Evolutionary conservation across 768 basidiomycete genomes (phyloP).

Genomic region (Cantharellus anzutake): DNA sequence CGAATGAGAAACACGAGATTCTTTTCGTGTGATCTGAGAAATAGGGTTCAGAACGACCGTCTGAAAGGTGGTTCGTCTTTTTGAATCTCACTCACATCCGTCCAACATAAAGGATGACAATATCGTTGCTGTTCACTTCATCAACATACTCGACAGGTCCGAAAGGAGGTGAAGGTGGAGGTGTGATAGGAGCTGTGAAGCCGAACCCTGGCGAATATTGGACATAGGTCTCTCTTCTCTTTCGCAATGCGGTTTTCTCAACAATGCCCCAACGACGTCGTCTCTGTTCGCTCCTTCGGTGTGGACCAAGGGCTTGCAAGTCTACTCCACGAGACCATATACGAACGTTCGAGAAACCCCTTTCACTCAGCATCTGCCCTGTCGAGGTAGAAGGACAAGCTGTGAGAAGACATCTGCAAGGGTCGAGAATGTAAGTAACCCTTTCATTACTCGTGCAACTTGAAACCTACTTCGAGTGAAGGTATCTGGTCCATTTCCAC

Average conservation of each 20-base stretch:
- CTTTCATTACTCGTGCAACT: neutral
- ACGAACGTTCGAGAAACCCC: constrained; percentile 17
- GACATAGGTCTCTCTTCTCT: neutral
- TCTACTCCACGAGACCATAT: constrained; percentile 26
- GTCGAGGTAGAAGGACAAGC: constrained; percentile 25
- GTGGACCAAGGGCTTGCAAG: neutral
- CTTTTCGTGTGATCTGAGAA: constrained; percentile 22
- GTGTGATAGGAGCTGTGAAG: constrained; percentile 8
- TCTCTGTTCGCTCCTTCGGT: neutral
- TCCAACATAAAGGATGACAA: neutral
- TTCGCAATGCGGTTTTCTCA: neutral
- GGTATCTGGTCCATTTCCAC: constrained; percentile 19
- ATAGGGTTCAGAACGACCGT: neutral
- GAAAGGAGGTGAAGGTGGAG: constrained; percentile 7
- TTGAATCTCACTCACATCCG: neutral
- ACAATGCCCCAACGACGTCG: neutral
- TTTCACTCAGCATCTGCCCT: constrained; percentile 15
- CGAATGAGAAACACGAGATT: constrained; percentile 24
- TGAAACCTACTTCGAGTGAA: constrained; percentile 15
- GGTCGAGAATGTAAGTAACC: constrained; percentile 3
- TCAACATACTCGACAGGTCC: constrained; percentile 5
- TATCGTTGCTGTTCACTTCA: neutral
- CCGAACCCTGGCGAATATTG: neutral
- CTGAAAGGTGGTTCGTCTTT: too few species aligned
- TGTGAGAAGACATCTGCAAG: constrained; percentile 16